phyloP scores from a whole-genome alignment of 106 monocot genomes.

The Dendrobium chrysotoxum region DNA sequence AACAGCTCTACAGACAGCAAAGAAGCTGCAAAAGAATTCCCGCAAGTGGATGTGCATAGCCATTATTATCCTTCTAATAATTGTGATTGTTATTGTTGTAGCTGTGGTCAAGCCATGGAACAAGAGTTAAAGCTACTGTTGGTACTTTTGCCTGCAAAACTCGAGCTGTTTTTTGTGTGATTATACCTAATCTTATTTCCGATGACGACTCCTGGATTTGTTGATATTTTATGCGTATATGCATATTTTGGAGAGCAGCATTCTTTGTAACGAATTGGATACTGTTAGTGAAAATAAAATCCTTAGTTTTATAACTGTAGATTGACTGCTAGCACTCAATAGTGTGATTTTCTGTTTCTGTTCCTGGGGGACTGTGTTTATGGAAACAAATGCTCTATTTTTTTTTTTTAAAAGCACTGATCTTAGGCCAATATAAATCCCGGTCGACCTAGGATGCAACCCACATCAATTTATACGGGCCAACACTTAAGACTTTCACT shows the following conservation, averaged over 20 bases:
- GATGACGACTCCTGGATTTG: neutral
- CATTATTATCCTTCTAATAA: constrained; percentile 72
- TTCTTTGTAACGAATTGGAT: constrained; percentile 3
- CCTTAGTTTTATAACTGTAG: neutral
- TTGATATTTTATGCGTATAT: neutral
- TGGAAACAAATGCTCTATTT: too few species aligned
- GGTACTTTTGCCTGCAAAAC: neutral
- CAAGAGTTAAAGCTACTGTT: constrained; percentile 4
- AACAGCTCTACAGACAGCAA: constrained; percentile 67
- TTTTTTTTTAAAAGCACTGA: too few species aligned
- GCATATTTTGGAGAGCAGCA: neutral
- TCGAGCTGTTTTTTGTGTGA: neutral
- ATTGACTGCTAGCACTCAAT: neutral
- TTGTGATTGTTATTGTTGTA: constrained; percentile 66
- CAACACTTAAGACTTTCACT: too few species aligned
- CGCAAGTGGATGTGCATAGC: constrained; percentile 97
- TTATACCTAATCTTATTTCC: neutral
- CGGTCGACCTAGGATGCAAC: too few species aligned
- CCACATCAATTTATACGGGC: too few species aligned
- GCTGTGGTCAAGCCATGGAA: constrained; percentile 74
- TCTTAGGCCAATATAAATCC: too few species aligned
- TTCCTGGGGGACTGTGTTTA: too few species aligned
- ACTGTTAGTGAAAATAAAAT: neutral
- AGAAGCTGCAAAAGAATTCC: constrained; percentile 77
- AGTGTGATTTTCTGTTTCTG: too few species aligned